Base-by-base conservation (phyloP, 805 yeast species). In the Vanderwaltozyma polyspora region DNA sequence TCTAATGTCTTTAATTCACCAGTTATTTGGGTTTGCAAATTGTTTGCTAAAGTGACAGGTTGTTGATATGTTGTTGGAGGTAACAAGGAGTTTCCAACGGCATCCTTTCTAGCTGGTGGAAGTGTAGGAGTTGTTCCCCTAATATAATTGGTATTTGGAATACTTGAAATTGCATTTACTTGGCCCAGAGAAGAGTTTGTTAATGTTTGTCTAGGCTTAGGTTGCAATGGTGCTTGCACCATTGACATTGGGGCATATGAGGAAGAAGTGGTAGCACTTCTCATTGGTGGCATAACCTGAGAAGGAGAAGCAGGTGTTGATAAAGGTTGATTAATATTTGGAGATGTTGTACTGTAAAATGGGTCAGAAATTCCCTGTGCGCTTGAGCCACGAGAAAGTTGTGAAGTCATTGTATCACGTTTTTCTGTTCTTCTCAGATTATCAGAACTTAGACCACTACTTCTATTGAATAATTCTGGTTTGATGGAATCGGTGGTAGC, bases 201-300 rank as follows among this genome's bases (percentile, higher is more conserved):
- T 0, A 42, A 36, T 36, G 52, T 57, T 8, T 52, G 45, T 19
- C 47, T 51, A 18, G 66, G 65, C n/a, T n/a, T n/a, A n/a, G n/a
- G n/a, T 39, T 58, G 55, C 30, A 62, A 41, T 26, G 66, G 65
- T 3, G 53, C 44, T 38, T 60, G 64, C 26, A 48, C 37, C 28
- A 59, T 44, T 4, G 63, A 53, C 19, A 55, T 23, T 7, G 39
- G 16, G 26, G 43, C 37, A 15, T 32, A 36, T 12, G 39, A 39
- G 30, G 38, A 34, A n/a, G 36, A 44, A 17, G 45, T 43, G n/a
- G 41, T 47, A 6, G 48, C 46, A 25, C 42, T 34, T 6, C 13
- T 25, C 17, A 19, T 14, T 29, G 19, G 30, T 16, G n/a, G 28
- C 24, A 24, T 19, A 13, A 22, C 37, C 21, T 19, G 32, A 18